Conservation (phyloP, 2,329 filamentous ascomycete genomes). For the Arthrobotrys conoides region DNA sequence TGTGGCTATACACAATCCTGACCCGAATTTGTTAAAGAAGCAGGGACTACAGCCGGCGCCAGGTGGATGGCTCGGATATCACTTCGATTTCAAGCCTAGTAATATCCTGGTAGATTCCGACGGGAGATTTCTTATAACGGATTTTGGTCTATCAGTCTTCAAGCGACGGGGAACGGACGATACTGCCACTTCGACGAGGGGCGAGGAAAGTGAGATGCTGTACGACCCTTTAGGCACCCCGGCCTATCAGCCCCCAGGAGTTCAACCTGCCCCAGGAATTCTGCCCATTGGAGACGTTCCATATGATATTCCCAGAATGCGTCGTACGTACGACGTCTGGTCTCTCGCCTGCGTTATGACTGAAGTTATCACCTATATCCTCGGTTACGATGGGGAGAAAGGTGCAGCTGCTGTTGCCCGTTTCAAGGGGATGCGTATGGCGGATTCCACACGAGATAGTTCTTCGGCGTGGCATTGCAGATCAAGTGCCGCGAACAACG, state of each 20-base stretch:
- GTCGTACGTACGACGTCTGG: slow-evolving; percentile 57
- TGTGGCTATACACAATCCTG: slow-evolving; percentile 52
- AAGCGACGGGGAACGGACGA: slow-evolving; percentile 41
- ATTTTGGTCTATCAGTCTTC: slow-evolving; percentile 97
- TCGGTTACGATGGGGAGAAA: slow-evolving; percentile 32
- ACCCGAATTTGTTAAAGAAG: slow-evolving; percentile 31
- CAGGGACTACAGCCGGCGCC: slow-evolving; percentile 38
- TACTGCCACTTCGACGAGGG: slow-evolving; percentile 20
- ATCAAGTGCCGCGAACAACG: slow-evolving; percentile 37
- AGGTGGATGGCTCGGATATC: slow-evolving; percentile 71
- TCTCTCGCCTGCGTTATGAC: slow-evolving; percentile 54
- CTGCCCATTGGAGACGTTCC: slow-evolving; percentile 28
- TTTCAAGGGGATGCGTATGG: slow-evolving; percentile 42
- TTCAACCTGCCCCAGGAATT: slow-evolving; percentile 30
- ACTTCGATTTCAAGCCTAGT: slow-evolving; percentile 96
- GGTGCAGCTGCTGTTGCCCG: slow-evolving; percentile 34
- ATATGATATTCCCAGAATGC: slow-evolving; percentile 48
- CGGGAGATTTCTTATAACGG: slow-evolving; percentile 89
- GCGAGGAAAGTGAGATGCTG: slow-evolving; percentile 40
- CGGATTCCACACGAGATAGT: slow-evolving; percentile 37
- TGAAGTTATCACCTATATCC: slow-evolving; percentile 42
- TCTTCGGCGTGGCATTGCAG: slow-evolving; percentile 51
- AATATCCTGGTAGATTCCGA: slow-evolving; percentile 88
- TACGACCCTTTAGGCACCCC: slow-evolving; percentile 51
- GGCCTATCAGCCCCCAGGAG: slow-evolving; percentile 43